Percentiles rank a stretch among this genome's conserved stretches.
Conservation (phyloP, 768 basidiomycete species). For the Boletus bicolor region DNA sequence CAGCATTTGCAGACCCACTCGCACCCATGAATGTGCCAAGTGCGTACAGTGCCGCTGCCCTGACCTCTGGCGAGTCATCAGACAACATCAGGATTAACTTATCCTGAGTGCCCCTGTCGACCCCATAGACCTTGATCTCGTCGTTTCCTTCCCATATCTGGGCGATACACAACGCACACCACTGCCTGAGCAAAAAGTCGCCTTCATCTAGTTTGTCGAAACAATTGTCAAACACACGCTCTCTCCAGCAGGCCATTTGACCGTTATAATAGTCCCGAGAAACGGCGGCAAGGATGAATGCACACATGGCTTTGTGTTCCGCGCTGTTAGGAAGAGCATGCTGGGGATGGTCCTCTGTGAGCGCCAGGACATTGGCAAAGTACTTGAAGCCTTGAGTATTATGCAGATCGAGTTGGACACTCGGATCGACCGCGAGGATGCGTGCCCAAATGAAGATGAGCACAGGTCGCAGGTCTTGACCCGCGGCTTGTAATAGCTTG, state of each 20-base stretch:
- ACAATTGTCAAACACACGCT: conserved; percentile 83
- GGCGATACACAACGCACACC: conserved; percentile 90
- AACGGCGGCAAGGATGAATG: conserved; percentile 89
- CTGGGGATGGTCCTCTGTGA: conserved; percentile 55
- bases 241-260: conserved; percentile 80
- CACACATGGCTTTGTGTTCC: conserved; percentile 98
- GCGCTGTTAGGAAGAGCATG: conserved; percentile 82
- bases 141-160: conserved; percentile 95
- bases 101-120: conserved; percentile 77
- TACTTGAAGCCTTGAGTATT: conserved; percentile 81
- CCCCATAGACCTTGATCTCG: conserved; percentile 82
- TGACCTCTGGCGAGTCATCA: conserved; percentile 90
- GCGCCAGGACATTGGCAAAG: conserved; percentile 73
- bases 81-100: conserved; percentile 73
- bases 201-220: conserved; percentile 80
- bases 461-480: conserved; percentile 93
- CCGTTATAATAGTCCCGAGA: conserved; percentile 87
- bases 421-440: conserved; percentile 93
- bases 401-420: conserved; percentile 87
- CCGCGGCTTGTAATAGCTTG: conserved; percentile 91
- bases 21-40: conserved; percentile 93
- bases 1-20: conserved; percentile 66
- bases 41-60: conserved; percentile 87
- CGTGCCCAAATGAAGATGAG: conserved; percentile 99
- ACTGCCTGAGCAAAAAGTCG: conserved; percentile 91